Evolutionary conservation across 2,329 filamentous ascomycete species (phyloP).

Genomic region (Dactylonectria macrodidyma): DNA sequence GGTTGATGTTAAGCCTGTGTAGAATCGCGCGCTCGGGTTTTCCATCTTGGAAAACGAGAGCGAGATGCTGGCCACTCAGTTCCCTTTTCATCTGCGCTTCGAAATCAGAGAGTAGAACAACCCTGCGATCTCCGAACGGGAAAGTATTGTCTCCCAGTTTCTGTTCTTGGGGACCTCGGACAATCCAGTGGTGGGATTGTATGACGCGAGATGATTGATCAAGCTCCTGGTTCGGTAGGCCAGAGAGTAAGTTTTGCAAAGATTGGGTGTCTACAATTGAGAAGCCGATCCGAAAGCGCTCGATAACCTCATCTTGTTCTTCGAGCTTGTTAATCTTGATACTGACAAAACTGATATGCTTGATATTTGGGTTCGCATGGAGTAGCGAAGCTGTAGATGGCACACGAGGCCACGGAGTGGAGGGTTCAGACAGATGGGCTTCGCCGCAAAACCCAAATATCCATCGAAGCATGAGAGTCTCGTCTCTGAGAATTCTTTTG

Average conservation of each 20-base stretch:
- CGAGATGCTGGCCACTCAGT: conserved; percentile 3
- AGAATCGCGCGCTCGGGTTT: conserved; percentile 29
- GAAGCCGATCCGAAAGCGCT: conserved; percentile 28
- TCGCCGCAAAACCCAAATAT: conserved; percentile 29
- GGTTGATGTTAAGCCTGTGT: conserved; percentile 32
- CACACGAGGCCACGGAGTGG: conserved; percentile 20
- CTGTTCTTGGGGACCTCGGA: conserved; percentile 9
- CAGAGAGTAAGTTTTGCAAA: conserved; percentile 9
- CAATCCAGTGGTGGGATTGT: conserved; percentile 18
- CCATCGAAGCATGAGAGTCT: conserved; percentile 31
- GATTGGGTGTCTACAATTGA: conserved; percentile 26
- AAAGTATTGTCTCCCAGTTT: conserved; percentile 8
- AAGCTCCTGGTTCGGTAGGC: background rate
- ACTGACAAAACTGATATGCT: conserved; percentile 29
- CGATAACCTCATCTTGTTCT: conserved; percentile 22
- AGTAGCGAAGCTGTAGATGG: background rate
- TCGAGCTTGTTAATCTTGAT: conserved; percentile 33
- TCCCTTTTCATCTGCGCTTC: background rate
- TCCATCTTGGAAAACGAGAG: conserved; percentile 29
- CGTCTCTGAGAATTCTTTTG: conserved; percentile 36
- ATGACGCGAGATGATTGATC: conserved; percentile 21
- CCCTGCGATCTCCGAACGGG: conserved; percentile 25
- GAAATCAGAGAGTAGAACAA: conserved; percentile 1
- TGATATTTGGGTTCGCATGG: conserved; percentile 9
- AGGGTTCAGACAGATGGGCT: background rate